Conservation (phyloP, 2,329 filamentous ascomycete genomes). For the Talaromyces sp. region DNA sequence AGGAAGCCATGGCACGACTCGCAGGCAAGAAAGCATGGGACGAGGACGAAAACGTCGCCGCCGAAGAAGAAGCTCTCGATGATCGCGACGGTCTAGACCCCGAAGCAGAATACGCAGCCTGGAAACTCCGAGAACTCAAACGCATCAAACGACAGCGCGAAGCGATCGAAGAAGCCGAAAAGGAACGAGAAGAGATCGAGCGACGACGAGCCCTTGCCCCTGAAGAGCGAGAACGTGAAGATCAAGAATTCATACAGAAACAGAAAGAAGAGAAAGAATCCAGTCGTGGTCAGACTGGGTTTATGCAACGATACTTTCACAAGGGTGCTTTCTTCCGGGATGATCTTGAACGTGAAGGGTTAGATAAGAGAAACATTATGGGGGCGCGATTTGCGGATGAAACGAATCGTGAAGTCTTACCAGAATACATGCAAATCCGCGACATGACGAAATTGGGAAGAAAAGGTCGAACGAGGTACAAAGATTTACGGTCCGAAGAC, state of each 20-base stretch:
- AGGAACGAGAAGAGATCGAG: constrained; percentile 84
- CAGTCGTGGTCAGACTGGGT: constrained; percentile 74
- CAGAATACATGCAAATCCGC: constrained; percentile 86
- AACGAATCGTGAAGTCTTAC: constrained; percentile 78
- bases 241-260: constrained; percentile 70
- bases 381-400: constrained; percentile 81
- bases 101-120: constrained; percentile 83
- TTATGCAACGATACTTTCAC: constrained; percentile 95
- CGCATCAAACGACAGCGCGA: constrained; percentile 84
- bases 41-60: constrained; percentile 60
- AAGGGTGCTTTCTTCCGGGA: constrained; percentile 94
- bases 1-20: constrained; percentile 71
- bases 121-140: constrained; percentile 88
- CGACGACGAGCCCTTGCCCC: constrained; percentile 80
- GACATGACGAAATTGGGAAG: constrained; percentile 92
- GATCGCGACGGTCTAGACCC: constrained; percentile 85
- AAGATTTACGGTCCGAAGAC: constrained; percentile 83
- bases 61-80: constrained; percentile 73
- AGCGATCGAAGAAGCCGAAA: constrained; percentile 78
- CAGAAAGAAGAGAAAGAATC: constrained; percentile 78
- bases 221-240: constrained; percentile 82
- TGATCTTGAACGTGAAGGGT: constrained; percentile 69
- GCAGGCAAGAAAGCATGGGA: constrained; percentile 86
- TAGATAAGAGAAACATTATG: constrained; percentile 82
- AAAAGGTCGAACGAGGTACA: constrained; percentile 88